Conservation (phyloP, 2,329 filamentous ascomycete species). For the Botryotinia globosa region DNA sequence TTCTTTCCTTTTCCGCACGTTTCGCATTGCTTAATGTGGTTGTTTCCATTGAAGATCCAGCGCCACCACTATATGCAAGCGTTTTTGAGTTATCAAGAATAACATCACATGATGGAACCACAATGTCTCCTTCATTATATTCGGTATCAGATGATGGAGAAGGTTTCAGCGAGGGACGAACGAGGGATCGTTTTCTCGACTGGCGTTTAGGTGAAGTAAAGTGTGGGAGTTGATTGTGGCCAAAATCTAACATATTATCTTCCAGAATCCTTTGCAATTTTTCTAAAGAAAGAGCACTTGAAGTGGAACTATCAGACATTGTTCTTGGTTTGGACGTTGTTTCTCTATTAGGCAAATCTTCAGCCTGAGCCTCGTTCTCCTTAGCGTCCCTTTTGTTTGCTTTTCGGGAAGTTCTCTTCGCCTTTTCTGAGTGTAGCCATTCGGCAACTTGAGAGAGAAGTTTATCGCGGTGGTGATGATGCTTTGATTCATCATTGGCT, state of each 20-base stretch:
- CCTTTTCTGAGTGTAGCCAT: conserved; percentile 80
- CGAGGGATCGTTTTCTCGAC: conserved; percentile 27
- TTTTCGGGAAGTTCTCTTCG: conserved; percentile 59
- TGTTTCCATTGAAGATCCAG: conserved; percentile 41
- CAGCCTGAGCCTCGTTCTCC: conserved; percentile 16
- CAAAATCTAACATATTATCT: conserved; percentile 51
- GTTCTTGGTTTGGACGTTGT: conserved; percentile 40
- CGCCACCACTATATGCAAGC: conserved; percentile 65
- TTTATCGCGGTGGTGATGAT: conserved; percentile 44
- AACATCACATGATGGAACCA: conserved; percentile 83
- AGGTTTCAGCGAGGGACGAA: conserved; percentile 28
- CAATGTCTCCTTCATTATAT: conserved; percentile 71
- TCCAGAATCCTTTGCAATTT: conserved; percentile 77
- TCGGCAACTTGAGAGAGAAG: conserved; percentile 72
- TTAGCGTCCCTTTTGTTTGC: conserved; percentile 42
- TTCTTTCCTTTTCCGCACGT: conserved; percentile 62
- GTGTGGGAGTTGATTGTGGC: conserved; percentile 35
- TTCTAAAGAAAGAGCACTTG: conserved; percentile 71
- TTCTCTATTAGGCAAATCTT: conserved; percentile 23
- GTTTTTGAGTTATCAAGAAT: conserved; percentile 88
- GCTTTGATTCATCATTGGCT: conserved; percentile 22
- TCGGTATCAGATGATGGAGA: conserved; percentile 79
- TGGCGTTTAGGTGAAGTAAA: conserved; percentile 29
- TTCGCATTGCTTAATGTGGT: conserved; percentile 43
- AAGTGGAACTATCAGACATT: conserved; percentile 62